A percentile compares a stretch with the other conserved stretches of the same genome.
Evolutionary conservation across 441 rosid species (phyloP).

Genomic region (Aquilaria agallochum): DNA sequence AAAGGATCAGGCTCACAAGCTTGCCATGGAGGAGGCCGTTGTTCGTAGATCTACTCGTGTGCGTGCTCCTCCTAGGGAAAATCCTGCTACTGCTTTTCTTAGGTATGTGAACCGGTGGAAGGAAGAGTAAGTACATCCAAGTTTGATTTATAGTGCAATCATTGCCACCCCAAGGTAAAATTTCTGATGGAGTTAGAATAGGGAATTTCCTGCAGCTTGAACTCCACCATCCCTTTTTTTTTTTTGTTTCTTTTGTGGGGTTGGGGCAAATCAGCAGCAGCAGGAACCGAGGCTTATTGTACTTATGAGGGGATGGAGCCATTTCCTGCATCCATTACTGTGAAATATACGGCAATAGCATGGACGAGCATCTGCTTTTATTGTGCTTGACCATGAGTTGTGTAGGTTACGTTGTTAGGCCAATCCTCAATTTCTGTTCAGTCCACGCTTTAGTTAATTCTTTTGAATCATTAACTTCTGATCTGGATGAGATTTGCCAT

Average conservation of each 20-base stretch:
- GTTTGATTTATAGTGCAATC: background rate
- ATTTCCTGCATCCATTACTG: too few relatives aligned
- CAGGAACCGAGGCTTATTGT: too few relatives aligned
- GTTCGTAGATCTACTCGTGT: constrained; percentile 91
- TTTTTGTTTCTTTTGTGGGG: background rate
- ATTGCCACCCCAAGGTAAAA: too few relatives aligned
- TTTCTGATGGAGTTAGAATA: background rate
- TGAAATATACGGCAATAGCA: too few relatives aligned
- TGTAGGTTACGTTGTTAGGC: too few relatives aligned
- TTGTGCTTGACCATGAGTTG: too few relatives aligned
- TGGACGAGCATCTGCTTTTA: too few relatives aligned
- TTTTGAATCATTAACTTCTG: too few relatives aligned
- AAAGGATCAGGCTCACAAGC: constrained; percentile 53
- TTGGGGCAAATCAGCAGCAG: background rate
- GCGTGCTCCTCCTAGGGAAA: constrained; percentile 79
- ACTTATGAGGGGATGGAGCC: too few relatives aligned
- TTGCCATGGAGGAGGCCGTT: constrained; percentile 76
- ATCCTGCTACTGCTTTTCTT: constrained; percentile 70
- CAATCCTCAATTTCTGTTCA: too few relatives aligned
- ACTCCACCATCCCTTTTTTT: background rate
- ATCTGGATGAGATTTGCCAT: too few relatives aligned
- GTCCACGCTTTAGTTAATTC: too few relatives aligned
- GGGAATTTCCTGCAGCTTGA: background rate
- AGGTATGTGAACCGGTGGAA: constrained; percentile 94
- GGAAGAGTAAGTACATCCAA: constrained; percentile 46